These are phyloP conservation scores for Curvularia sp. DNA, from an alignment of 2,329 filamentous ascomycete species.

Conservation along the genomic window DNA sequence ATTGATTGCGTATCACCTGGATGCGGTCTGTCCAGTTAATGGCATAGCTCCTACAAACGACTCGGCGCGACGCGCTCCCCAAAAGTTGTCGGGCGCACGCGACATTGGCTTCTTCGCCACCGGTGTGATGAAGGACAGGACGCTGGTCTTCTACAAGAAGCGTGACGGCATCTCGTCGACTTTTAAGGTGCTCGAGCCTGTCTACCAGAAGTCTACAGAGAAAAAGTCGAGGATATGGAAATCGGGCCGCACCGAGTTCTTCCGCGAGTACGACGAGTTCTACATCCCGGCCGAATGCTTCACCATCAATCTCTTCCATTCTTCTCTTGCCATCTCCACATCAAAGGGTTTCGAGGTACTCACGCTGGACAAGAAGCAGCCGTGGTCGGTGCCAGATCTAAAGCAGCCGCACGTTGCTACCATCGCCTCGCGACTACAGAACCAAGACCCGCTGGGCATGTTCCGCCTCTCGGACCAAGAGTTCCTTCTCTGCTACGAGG, in stretches of 20 bases:
- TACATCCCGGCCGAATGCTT: conserved; percentile 96
- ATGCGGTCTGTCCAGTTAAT: conserved; percentile 71
- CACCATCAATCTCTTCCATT: conserved; percentile 95
- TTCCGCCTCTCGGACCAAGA: conserved; percentile 82
- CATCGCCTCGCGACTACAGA: conserved; percentile 82
- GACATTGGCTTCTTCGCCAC: conserved; percentile 98
- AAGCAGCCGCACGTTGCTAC: conserved; percentile 79
- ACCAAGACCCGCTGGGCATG: conserved; percentile 91
- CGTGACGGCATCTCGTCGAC: conserved; percentile 90
- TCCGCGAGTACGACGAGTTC: conserved; percentile 98
- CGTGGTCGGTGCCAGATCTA: conserved; percentile 90
- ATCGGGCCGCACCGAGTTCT: conserved; percentile 85
- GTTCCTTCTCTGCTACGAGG: conserved; percentile 92
- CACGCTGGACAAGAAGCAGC: conserved; percentile 95
- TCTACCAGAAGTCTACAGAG: conserved; percentile 90
- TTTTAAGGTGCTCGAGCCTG: conserved; percentile 95
- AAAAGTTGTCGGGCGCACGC: conserved; percentile 83
- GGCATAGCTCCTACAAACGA: conserved; percentile 69
- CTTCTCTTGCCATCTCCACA: conserved; percentile 88
- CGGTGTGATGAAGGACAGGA: conserved; percentile 95
- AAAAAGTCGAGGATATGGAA: conserved; percentile 76
- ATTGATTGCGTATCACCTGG: conserved; percentile 91
- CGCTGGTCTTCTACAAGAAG: conserved; percentile 95
- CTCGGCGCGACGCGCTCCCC: conserved; percentile 82
- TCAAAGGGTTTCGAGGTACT: conserved; percentile 93